Evolutionary conservation across 768 basidiomycete species (phyloP).

Genomic region (Dacryopinax spathularia): DNA sequence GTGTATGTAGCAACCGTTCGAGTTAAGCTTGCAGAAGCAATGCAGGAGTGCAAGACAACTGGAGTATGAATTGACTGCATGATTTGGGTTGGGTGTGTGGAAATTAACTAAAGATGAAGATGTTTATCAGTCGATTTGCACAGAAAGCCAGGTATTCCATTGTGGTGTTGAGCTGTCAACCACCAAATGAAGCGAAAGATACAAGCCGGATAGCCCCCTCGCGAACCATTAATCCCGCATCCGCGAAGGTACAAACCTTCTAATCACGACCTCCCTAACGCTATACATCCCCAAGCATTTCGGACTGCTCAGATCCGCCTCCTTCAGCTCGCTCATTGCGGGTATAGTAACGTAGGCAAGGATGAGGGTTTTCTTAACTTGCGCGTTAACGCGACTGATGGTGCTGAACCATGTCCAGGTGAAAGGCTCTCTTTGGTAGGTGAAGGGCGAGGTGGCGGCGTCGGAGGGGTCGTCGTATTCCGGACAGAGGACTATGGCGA

Average conservation of each 20-base stretch:
- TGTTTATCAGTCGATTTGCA: too few relatives aligned
- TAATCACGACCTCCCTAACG: conserved; percentile 67
- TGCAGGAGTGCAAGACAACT: too few relatives aligned
- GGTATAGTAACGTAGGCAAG: conserved; percentile 89
- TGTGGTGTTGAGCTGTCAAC: too few relatives aligned
- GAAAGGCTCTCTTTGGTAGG: conserved; percentile 56
- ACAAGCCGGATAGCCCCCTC: too few relatives aligned
- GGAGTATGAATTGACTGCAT: too few relatives aligned
- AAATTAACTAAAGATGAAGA: too few relatives aligned
- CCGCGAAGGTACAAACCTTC: conserved; percentile 78
- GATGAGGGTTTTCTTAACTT: conserved; percentile 95
- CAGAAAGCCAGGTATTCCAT: too few relatives aligned
- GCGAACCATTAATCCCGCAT: conserved; percentile 89
- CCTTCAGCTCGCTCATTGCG: conserved; percentile 41
- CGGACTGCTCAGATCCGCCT: conserved; percentile 46
- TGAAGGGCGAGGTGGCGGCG: conserved; percentile 46
- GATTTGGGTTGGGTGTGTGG: too few relatives aligned
- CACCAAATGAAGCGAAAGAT: too few relatives aligned
- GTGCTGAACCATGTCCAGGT: conserved; percentile 96
- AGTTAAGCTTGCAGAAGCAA: too few relatives aligned
- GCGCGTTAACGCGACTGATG: conserved; percentile 87
- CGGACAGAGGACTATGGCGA: conserved; percentile 80
- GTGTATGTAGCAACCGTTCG: too few relatives aligned
- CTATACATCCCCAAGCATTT: conserved; percentile 63
- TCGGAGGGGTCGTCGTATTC: conserved; percentile 77